phyloP scores from a whole-genome alignment of 176 grass and related monocot species.

The Aegilops bicornis region DNA sequence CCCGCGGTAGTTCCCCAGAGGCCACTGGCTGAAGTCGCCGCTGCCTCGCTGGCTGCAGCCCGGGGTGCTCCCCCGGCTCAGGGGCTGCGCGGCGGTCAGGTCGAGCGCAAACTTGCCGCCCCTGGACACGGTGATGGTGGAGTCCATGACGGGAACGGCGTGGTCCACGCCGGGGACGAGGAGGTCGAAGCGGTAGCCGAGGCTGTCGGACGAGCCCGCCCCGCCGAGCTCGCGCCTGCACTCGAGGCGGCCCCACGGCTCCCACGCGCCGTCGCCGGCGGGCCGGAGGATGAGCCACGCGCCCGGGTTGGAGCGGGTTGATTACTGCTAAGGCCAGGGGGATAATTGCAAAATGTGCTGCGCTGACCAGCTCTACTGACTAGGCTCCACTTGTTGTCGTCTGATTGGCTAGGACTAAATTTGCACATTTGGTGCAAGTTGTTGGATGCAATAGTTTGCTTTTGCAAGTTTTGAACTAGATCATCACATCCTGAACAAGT shows the following conservation, averaged over 20 bases:
- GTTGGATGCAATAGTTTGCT: too few relatives aligned
- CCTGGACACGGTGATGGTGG: slow-evolving; percentile 49
- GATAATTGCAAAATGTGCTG: too few relatives aligned
- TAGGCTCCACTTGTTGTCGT: too few relatives aligned
- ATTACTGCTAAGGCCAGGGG: too few relatives aligned
- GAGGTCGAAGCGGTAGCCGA: slow-evolving; percentile 87
- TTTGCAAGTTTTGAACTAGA: too few relatives aligned
- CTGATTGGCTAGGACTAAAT: too few relatives aligned
- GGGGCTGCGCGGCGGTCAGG: slow-evolving; percentile 61
- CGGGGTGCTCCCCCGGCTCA: slow-evolving; percentile 54
- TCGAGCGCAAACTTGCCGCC: slow-evolving; percentile 93
- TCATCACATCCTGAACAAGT: too few relatives aligned
- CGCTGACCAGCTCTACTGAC: too few relatives aligned
- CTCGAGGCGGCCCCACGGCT: slow-evolving; percentile 90
- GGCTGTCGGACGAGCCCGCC: slow-evolving; percentile 51
- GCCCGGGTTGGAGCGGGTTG: slow-evolving; percentile 73
- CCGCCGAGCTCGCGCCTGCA: slow-evolving; percentile 91
- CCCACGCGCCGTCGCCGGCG: slow-evolving; percentile 74
- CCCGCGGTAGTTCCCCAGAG: slow-evolving; percentile 61
- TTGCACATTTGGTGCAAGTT: too few relatives aligned
- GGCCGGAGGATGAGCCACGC: slow-evolving; percentile 94
- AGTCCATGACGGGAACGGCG: slow-evolving; percentile 58
- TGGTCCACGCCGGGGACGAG: slow-evolving; percentile 59
- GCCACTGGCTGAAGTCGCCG: slow-evolving; percentile 75
- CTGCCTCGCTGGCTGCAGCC: slow-evolving; percentile 85